Percentiles rank a stretch among this genome's conserved stretches.
phyloP scores from a whole-genome alignment of 2,329 filamentous ascomycete species.

The Nectriaceae sp. region DNA sequence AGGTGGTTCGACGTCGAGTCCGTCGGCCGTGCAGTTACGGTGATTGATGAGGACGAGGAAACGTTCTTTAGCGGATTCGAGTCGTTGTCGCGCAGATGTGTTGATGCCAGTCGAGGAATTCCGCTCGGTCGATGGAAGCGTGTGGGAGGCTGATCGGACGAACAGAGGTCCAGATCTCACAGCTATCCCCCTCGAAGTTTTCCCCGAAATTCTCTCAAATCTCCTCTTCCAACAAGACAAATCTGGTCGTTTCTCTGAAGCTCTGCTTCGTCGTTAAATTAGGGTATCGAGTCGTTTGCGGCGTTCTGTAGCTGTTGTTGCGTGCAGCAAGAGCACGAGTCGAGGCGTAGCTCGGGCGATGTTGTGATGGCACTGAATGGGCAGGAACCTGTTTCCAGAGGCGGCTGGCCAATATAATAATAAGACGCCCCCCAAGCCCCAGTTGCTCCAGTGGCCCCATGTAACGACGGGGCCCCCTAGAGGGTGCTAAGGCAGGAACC shows the following conservation, averaged over 20 bases:
- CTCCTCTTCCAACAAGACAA: no score
- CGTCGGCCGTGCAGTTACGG: slow-evolving; percentile 12
- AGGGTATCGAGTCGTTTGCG: neutral
- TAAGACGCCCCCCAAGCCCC: slow-evolving; percentile 7
- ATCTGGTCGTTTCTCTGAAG: no score
- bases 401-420: slow-evolving; percentile 16
- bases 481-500: slow-evolving; percentile 16
- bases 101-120: neutral
- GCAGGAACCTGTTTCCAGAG: slow-evolving; percentile 7
- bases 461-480: slow-evolving; percentile 3
- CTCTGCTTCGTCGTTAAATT: no score
- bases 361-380: slow-evolving; percentile 1
- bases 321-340: neutral
- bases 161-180: neutral
- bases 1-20: slow-evolving; percentile 6
- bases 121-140: neutral
- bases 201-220: no score
- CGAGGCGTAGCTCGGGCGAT: slow-evolving; percentile 5
- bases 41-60: neutral
- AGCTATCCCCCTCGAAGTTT: neutral
- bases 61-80: neutral
- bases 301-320: neutral
- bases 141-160: neutral
- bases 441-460: slow-evolving; percentile 4
- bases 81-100: neutral